Evolutionary conservation across 108 stramenopile genomes (phyloP).

Genomic region (Nitzschia putrida): DNA sequence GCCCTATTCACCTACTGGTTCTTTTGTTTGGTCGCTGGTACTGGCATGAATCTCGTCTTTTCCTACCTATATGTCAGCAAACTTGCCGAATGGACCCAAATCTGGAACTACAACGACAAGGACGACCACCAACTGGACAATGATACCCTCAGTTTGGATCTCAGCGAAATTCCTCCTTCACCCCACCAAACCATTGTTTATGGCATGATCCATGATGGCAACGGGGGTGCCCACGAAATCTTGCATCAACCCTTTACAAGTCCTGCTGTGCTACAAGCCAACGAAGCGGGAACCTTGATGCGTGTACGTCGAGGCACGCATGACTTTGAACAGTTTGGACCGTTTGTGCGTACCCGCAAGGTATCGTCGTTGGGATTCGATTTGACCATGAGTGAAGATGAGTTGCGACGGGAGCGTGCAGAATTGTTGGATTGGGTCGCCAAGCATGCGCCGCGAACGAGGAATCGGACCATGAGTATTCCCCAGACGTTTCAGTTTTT

Average conservation of each 20-base stretch:
- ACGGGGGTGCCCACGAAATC: conserved; percentile 36
- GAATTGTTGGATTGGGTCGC: conserved; percentile 47
- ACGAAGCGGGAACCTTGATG: conserved; percentile 55
- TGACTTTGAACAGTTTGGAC: conserved; percentile 24
- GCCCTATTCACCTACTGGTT: conserved; percentile 54
- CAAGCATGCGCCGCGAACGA: background rate
- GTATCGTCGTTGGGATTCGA: conserved; percentile 63
- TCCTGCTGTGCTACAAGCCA: conserved; percentile 66
- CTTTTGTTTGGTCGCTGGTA: conserved; percentile 42
- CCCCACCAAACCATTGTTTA: conserved; percentile 47
- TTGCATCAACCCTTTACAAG: conserved; percentile 39
- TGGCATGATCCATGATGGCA: conserved; percentile 20
- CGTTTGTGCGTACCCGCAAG: conserved; percentile 47
- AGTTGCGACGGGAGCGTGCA: conserved; percentile 50
- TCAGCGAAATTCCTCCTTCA: conserved; percentile 54
- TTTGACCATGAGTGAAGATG: conserved; percentile 44
- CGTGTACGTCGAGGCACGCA: conserved; percentile 35
- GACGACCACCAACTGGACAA: conserved; percentile 2
- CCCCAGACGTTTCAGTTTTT: background rate
- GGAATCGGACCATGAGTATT: conserved; percentile 30
- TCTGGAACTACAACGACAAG: background rate
- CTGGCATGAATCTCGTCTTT: conserved; percentile 48
- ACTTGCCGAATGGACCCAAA: conserved; percentile 52
- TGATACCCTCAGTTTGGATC: conserved; percentile 27
- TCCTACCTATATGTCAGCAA: conserved; percentile 44